These are phyloP conservation scores for Fusarium nanum DNA, from an alignment of 2,329 filamentous ascomycete species.

Conservation along the genomic window DNA sequence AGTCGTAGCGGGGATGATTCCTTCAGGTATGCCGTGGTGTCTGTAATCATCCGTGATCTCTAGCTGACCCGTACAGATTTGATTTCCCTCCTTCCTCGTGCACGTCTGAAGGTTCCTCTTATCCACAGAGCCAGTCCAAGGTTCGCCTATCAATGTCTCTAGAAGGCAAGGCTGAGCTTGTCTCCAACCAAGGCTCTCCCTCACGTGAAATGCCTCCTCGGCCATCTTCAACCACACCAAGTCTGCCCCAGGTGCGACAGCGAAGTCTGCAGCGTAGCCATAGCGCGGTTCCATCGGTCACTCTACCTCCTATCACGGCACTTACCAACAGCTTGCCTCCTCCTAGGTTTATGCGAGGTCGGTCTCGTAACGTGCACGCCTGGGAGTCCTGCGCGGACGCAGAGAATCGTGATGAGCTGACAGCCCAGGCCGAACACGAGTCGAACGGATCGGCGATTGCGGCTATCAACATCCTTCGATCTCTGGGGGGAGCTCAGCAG, in stretches of 20 bases:
- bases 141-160: slow-evolving; percentile 85
- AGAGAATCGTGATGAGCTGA: slow-evolving; percentile 81
- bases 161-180: slow-evolving; percentile 90
- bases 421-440: slow-evolving; percentile 83
- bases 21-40: slow-evolving; percentile 55
- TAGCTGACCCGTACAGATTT: slow-evolving; percentile 49
- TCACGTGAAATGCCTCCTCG: slow-evolving; percentile 62
- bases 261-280: slow-evolving; percentile 75
- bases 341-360: slow-evolving; percentile 71
- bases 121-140: slow-evolving; percentile 56
- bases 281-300: slow-evolving; percentile 72
- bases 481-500: slow-evolving; percentile 67
- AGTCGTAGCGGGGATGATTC: slow-evolving; percentile 57
- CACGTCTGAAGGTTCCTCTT: slow-evolving; percentile 56
- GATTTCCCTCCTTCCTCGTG: slow-evolving; percentile 59
- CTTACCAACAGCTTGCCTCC: slow-evolving; percentile 66
- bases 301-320: slow-evolving; percentile 66
- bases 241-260: slow-evolving; percentile 60
- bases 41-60: not conserved
- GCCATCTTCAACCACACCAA: slow-evolving; percentile 61
- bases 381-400: slow-evolving; percentile 94
- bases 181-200: slow-evolving; percentile 76
- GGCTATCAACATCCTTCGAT: slow-evolving; percentile 83
- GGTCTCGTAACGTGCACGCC: slow-evolving; percentile 86
- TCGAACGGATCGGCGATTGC: slow-evolving; percentile 82